These are phyloP conservation scores for Bidens hawaiensis DNA, from an alignment of 140 eudicot species.

Conservation along the genomic window DNA sequence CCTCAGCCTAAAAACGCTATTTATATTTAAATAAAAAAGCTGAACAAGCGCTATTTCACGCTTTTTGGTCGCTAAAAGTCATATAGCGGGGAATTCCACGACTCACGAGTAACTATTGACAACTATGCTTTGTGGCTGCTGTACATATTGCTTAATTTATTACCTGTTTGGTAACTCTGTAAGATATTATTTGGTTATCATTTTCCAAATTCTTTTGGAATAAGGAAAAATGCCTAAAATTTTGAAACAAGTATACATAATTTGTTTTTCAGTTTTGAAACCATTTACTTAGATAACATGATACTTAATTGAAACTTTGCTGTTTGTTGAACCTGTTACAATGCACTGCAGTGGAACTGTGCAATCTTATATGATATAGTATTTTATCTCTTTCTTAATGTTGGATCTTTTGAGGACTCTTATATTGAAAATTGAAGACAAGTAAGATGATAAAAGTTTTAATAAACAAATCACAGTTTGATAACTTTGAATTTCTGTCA, in stretches of 20 bases:
- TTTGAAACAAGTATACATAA: not conserved
- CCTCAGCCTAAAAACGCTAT: no score
- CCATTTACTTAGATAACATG: not conserved
- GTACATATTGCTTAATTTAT: not conserved
- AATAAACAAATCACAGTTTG: constrained; percentile 4
- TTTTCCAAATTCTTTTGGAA: not conserved
- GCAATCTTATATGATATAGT: not conserved
- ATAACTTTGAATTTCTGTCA: constrained; percentile 1
- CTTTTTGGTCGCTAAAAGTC: no score
- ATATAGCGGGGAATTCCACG: no score
- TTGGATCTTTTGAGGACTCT: constrained; percentile 8
- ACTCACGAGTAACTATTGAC: no score
- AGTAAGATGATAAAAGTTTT: constrained; percentile 5
- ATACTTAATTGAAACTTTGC: not conserved
- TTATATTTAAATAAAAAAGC: no score
- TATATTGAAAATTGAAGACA: not conserved
- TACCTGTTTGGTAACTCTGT: not conserved
- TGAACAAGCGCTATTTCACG: no score
- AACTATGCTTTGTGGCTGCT: constrained; percentile 5
- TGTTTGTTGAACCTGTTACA: constrained; percentile 1
- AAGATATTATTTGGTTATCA: constrained; percentile 8
- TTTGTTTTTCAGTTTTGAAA: not conserved
- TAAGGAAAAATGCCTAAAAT: not conserved
- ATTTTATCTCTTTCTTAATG: constrained; percentile 1
- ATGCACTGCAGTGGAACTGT: not conserved